phyloP scores from a whole-genome alignment of 2,329 filamentous ascomycete species.

The Blastomyces gilchristii region DNA sequence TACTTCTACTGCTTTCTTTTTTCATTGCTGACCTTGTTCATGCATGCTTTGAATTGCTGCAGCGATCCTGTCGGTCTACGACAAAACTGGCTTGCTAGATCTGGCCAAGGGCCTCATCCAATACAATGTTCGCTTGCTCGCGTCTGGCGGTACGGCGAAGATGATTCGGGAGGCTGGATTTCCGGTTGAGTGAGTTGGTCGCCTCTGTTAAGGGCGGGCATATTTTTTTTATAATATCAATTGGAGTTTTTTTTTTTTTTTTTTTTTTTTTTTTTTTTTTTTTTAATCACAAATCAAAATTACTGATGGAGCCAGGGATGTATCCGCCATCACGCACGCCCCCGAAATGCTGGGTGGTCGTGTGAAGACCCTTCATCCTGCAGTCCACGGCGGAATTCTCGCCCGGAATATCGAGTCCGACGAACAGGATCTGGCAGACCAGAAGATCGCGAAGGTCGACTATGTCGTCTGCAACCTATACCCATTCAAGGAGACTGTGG shows the following conservation, averaged over 20 bases:
- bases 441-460: conserved; percentile 92
- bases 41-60: background rate
- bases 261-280: background rate
- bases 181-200: conserved; percentile 66
- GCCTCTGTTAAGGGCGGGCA: background rate
- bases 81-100: conserved; percentile 93
- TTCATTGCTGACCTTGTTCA: background rate
- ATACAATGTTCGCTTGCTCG: conserved; percentile 83
- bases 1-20: no score
- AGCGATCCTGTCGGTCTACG: conserved; percentile 95
- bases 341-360: conserved; percentile 92
- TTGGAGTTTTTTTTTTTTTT: background rate
- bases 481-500: conserved; percentile 96
- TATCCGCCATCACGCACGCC: conserved; percentile 91
- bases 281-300: background rate
- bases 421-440: conserved; percentile 90
- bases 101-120: conserved; percentile 81
- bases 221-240: background rate
- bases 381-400: conserved; percentile 75
- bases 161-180: conserved; percentile 96
- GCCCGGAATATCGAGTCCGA: conserved; percentile 90
- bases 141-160: conserved; percentile 88
- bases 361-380: conserved; percentile 93
- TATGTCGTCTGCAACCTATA: conserved; percentile 98
- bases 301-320: conserved; percentile 53